Evolutionary conservation across 495 filamentous ascomycete species (phyloP).

Genomic region (Gamarada debralockiae): DNA sequence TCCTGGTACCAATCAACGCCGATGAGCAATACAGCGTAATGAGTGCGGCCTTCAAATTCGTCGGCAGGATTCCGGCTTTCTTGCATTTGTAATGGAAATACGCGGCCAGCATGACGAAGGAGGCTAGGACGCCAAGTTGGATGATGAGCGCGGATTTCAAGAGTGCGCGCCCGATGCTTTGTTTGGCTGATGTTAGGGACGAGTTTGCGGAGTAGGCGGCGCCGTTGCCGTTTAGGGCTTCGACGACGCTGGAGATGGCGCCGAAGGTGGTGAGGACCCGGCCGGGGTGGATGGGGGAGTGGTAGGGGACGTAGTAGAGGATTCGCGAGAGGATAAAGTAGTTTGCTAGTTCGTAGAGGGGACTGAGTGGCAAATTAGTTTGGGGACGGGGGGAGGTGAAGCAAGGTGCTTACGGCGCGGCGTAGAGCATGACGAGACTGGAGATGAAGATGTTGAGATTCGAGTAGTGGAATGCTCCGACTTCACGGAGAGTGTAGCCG

Average conservation of each 20-base stretch:
- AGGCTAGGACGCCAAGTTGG: slow-evolving; percentile 59
- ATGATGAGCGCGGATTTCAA: slow-evolving; percentile 64
- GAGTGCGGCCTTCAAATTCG: slow-evolving; percentile 54
- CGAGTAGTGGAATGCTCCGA: slow-evolving; percentile 55
- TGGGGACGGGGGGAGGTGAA: background rate
- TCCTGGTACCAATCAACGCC: slow-evolving; percentile 55
- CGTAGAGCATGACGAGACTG: slow-evolving; percentile 57
- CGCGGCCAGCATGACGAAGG: slow-evolving; percentile 55
- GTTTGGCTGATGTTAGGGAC: slow-evolving; percentile 33
- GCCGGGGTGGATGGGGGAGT: slow-evolving; percentile 73
- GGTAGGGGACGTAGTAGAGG: slow-evolving; percentile 75
- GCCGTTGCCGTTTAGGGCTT: slow-evolving; percentile 66
- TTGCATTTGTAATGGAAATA: slow-evolving; percentile 58
- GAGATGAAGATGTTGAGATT: slow-evolving; percentile 56
- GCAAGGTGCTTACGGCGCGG: slow-evolving; percentile 52
- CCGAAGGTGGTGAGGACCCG: slow-evolving; percentile 74
- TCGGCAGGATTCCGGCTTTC: slow-evolving; percentile 45
- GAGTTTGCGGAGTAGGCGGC: slow-evolving; percentile 55
- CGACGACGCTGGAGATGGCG: slow-evolving; percentile 57
- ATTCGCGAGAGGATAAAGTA: slow-evolving; percentile 74
- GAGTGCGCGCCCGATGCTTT: slow-evolving; percentile 51
- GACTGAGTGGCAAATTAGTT: slow-evolving; percentile 41
- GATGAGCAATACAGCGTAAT: slow-evolving; percentile 60
- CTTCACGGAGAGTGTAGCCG: slow-evolving; percentile 55
- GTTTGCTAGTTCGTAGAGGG: slow-evolving; percentile 69